These are phyloP conservation scores for Piper longum DNA, from an alignment of 164 flowering plant species.

Conservation along the genomic window DNA sequence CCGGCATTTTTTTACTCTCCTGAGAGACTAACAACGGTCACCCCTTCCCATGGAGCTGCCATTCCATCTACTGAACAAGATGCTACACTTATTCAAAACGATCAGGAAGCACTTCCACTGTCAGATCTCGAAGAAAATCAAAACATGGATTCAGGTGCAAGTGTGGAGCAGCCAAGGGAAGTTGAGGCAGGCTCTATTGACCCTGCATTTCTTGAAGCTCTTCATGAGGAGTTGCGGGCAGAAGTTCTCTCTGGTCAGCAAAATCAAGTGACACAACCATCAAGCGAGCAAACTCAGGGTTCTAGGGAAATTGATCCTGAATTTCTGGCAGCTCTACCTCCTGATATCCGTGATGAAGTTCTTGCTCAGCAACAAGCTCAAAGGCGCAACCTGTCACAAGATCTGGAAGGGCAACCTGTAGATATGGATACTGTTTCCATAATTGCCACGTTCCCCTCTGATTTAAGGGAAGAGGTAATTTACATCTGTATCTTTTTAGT, in stretches of 20 bases:
- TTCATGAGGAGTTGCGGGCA: constrained; percentile 90
- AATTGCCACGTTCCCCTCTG: constrained; percentile 95
- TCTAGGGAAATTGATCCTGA: constrained; percentile 92
- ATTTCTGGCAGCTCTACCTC: constrained; percentile 94
- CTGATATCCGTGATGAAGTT: constrained; percentile 94
- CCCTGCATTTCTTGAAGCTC: constrained; percentile 89
- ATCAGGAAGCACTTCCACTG: constrained; percentile 1
- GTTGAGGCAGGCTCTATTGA: constrained; percentile 60
- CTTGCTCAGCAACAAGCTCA: constrained; percentile 92
- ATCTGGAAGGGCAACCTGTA: constrained; percentile 84
- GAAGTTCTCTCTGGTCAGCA: constrained; percentile 95
- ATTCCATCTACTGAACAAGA: constrained; percentile 24
- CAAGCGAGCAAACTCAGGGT: constrained; percentile 56
- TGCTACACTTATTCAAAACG: constrained; percentile 18
- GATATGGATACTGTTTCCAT: constrained; percentile 98
- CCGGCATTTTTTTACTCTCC: no score
- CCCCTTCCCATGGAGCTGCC: constrained; percentile 3
- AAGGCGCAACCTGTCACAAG: constrained; percentile 49
- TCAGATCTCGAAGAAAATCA: no score
- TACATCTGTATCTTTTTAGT: not conserved
- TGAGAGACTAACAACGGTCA: no score
- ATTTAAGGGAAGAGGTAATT: constrained; percentile 87
- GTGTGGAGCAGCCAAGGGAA: constrained; percentile 11
- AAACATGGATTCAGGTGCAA: no score
- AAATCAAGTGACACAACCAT: constrained; percentile 57